These are phyloP conservation scores for Heterobasidion annosum DNA, from an alignment of 1,284 basidiomycete genomes.

Conservation along the genomic window DNA sequence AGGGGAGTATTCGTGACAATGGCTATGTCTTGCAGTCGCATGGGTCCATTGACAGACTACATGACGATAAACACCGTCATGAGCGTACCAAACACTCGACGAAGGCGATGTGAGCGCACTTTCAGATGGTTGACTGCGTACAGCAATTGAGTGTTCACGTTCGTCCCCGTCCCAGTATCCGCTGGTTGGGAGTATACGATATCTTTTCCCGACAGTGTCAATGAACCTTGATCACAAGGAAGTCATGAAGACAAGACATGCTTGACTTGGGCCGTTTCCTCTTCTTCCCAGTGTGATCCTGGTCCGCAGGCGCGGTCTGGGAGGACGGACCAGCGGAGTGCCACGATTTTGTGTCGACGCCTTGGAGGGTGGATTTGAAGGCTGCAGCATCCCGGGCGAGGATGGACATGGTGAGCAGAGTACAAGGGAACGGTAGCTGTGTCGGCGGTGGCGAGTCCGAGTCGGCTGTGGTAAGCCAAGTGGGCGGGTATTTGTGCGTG, in stretches of 20 bases:
- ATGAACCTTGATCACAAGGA: conserved; percentile 12
- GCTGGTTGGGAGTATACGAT: conserved; percentile 80
- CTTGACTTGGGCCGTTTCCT: conserved; percentile 61
- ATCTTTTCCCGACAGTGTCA: conserved; percentile 27
- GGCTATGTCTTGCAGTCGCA: conserved; percentile 79
- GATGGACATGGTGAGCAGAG: conserved; percentile 38
- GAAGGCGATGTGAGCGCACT: conserved; percentile 14
- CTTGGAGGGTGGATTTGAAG: conserved; percentile 53
- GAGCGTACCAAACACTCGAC: background rate
- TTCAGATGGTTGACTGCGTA: conserved; percentile 81
- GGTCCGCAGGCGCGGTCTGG: conserved; percentile 15
- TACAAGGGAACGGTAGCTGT: background rate
- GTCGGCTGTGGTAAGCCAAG: background rate
- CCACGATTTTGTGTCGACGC: conserved; percentile 66
- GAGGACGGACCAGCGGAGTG: conserved; percentile 46
- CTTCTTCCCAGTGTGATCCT: conserved; percentile 33
- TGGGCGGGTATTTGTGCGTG: conserved; percentile 2
- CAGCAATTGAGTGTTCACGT: conserved; percentile 82
- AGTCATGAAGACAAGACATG: conserved; percentile 25
- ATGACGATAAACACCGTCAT: background rate
- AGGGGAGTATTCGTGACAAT: conserved; percentile 71
- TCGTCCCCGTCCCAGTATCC: conserved; percentile 72
- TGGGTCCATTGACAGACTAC: conserved; percentile 68
- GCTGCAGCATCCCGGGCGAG: conserved; percentile 56
- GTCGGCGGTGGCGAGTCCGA: background rate